A percentile compares a stretch with the other conserved stretches of the same genome.
phyloP scores from a whole-genome alignment of 2,329 filamentous ascomycete genomes.

The Tolypocladium sp. region DNA sequence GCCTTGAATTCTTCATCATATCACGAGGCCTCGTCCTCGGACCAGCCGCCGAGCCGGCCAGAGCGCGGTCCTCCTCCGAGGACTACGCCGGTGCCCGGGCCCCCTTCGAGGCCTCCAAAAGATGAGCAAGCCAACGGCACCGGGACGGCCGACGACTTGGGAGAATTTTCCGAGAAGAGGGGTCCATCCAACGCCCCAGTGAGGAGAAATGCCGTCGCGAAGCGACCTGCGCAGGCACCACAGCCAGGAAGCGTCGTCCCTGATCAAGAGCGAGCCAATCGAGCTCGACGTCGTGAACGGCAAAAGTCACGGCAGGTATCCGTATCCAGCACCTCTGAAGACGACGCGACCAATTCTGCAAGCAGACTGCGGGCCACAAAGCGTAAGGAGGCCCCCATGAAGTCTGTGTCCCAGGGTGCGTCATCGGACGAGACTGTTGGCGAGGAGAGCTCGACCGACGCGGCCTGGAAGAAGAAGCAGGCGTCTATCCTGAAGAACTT shows the following conservation, averaged over 20 bases:
- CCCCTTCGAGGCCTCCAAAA: slow-evolving; percentile 1
- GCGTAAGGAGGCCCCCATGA: slow-evolving; percentile 20
- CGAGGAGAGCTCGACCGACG: slow-evolving; percentile 27
- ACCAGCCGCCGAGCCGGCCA: slow-evolving; percentile 7
- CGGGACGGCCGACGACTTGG: slow-evolving; percentile 12
- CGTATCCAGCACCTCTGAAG: slow-evolving; percentile 16
- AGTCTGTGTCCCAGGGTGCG: slow-evolving; percentile 37
- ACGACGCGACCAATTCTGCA: slow-evolving; percentile 10
- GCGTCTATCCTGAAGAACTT: slow-evolving; percentile 63
- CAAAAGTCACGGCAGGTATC: slow-evolving; percentile 10
- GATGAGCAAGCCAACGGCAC: slow-evolving; percentile 1
- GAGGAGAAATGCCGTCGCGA: slow-evolving; percentile 8
- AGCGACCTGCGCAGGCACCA: slow-evolving; percentile 1
- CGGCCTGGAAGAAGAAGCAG: slow-evolving; percentile 53
- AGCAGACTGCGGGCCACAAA: slow-evolving; percentile 16
- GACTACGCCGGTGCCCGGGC: neutral
- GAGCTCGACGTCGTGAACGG: slow-evolving; percentile 11
- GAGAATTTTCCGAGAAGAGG: slow-evolving; percentile 10
- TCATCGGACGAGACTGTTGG: slow-evolving; percentile 34
- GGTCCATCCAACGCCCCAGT: slow-evolving; percentile 5
- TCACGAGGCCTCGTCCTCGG: slow-evolving; percentile 12
- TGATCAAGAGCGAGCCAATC: slow-evolving; percentile 6
- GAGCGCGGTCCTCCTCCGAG: slow-evolving; percentile 8
- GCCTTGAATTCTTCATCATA: slow-evolving; percentile 31
- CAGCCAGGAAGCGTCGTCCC: neutral